Conservation (phyloP, 2,329 filamentous ascomycete genomes). For the Trichoderma endophyticum region DNA sequence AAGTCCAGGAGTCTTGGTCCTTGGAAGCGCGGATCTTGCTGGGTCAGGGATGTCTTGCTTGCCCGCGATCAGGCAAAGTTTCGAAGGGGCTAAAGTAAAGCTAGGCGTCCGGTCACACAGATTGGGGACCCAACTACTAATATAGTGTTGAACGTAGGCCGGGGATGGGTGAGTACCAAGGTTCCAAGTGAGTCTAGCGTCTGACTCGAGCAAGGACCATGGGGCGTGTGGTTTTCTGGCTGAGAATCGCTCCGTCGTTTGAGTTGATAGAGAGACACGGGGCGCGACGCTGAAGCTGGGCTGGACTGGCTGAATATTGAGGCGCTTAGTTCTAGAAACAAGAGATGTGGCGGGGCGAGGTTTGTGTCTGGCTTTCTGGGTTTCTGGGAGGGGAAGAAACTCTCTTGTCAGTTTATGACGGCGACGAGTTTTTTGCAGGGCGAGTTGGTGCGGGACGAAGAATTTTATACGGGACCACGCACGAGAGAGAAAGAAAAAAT, state of each 20-base stretch:
- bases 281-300: background rate
- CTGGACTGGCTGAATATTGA: conserved; percentile 5
- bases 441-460: conserved; percentile 28
- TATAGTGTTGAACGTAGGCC: conserved; percentile 37
- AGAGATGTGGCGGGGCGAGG: conserved; percentile 1
- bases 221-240: conserved; percentile 18
- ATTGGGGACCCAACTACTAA: conserved; percentile 38
- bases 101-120: conserved; percentile 18
- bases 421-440: conserved; percentile 15
- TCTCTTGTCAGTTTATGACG: conserved; percentile 18
- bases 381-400: background rate
- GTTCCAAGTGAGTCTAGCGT: conserved; percentile 37
- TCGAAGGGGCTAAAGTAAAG: conserved; percentile 24
- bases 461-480: conserved; percentile 31
- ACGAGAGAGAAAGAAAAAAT: conserved; percentile 13
- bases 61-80: conserved; percentile 26
- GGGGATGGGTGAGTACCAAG: conserved; percentile 33
- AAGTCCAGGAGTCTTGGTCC: conserved; percentile 17
- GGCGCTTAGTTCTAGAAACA: conserved; percentile 15
- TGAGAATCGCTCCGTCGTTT: background rate
- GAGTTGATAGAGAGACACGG: conserved; percentile 13
- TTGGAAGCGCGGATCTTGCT: conserved; percentile 24
- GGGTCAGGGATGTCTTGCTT: conserved; percentile 25
- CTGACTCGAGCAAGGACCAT: conserved; percentile 22
- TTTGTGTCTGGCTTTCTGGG: background rate